These are phyloP conservation scores for Cylindricascospora bacillispora DNA, from an alignment of 1,139 yeast genomes.

Conservation along the genomic window DNA sequence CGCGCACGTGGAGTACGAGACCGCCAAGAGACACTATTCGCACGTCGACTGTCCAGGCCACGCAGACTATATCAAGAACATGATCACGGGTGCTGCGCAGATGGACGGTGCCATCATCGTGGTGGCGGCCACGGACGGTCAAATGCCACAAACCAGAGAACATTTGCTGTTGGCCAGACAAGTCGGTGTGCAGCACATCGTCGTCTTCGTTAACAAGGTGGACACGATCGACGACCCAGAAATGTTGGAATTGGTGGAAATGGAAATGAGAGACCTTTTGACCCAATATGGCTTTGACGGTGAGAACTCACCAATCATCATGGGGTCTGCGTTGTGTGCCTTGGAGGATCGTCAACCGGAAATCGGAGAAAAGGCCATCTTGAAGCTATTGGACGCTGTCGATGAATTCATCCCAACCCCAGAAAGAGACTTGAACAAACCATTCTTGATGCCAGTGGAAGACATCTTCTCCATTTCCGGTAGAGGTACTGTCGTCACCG, in stretches of 20 bases:
- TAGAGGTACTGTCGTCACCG: conserved; percentile 98
- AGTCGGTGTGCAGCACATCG: conserved; percentile 96
- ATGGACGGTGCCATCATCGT: conserved; percentile 99
- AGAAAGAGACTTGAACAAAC: conserved; percentile 86
- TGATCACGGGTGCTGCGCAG: conserved; percentile 99
- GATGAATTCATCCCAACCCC: conserved; percentile 97
- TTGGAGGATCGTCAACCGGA: conserved; percentile 80
- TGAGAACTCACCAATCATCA: conserved; percentile 92
- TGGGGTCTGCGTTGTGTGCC: conserved; percentile 99
- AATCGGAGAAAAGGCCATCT: conserved; percentile 79
- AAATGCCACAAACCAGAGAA: conserved; percentile 99
- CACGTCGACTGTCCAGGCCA: conserved; percentile 99
- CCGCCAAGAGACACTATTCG: conserved; percentile 86
- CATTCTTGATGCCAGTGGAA: conserved; percentile 95
- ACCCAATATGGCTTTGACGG: conserved; percentile 91
- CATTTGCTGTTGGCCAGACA: conserved; percentile 97
- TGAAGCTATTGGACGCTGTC: conserved; percentile 78
- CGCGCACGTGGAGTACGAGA: conserved; percentile 93
- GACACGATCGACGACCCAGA: conserved; percentile 97
- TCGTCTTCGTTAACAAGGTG: conserved; percentile 95
- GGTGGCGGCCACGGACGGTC: conserved; percentile 98
- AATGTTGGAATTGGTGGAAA: conserved; percentile 98
- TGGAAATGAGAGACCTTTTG: conserved; percentile 98
- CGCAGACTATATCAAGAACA: conserved; percentile 96
- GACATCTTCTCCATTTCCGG: conserved; percentile 97